A percentile compares a stretch with the other conserved stretches of the same genome.
Conservation (phyloP, 306 rosid species). For the Rosa rugosa region DNA sequence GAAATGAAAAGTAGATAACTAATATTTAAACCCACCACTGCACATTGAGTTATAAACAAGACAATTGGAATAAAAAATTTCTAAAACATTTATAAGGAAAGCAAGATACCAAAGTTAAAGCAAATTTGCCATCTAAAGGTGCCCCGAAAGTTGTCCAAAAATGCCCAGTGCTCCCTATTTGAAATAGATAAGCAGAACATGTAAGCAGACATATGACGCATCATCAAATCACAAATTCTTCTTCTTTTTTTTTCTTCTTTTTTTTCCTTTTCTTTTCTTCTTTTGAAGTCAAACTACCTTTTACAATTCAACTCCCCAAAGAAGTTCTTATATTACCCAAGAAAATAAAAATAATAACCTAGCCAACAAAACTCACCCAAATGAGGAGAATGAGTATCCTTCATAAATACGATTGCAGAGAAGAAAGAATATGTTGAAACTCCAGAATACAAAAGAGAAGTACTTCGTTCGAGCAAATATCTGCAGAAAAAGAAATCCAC, state of each 20-base stretch:
- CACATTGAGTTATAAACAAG: conserved; percentile 1
- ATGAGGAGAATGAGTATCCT: conserved; percentile 76
- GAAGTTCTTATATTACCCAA: background rate
- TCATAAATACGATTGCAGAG: conserved; percentile 81
- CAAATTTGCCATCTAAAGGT: conserved; percentile 97
- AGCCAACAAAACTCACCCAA: conserved; percentile 72
- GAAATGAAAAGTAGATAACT: background rate
- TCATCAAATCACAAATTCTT: background rate
- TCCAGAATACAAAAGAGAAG: conserved; percentile 70
- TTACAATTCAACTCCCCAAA: conserved; percentile 19
- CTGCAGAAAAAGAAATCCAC: conserved; percentile 43
- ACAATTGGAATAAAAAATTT: conserved; percentile 19
- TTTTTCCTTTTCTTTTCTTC: background rate
- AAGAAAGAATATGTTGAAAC: conserved; percentile 82
- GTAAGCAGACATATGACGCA: conserved; percentile 22
- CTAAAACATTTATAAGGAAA: conserved; percentile 17
- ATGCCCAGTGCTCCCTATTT: conserved; percentile 63
- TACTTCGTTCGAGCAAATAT: conserved; percentile 60
- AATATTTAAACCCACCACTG: background rate
- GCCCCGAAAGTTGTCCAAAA: conserved; percentile 79
- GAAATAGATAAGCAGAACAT: conserved; percentile 24
- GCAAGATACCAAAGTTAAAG: conserved; percentile 79
- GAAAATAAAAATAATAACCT: conserved; percentile 6
- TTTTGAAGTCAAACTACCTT: background rate
- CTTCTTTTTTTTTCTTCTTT: background rate